These are phyloP conservation scores for Aspergillus melleus DNA, from an alignment of 2,329 filamentous ascomycete species.

Conservation along the genomic window DNA sequence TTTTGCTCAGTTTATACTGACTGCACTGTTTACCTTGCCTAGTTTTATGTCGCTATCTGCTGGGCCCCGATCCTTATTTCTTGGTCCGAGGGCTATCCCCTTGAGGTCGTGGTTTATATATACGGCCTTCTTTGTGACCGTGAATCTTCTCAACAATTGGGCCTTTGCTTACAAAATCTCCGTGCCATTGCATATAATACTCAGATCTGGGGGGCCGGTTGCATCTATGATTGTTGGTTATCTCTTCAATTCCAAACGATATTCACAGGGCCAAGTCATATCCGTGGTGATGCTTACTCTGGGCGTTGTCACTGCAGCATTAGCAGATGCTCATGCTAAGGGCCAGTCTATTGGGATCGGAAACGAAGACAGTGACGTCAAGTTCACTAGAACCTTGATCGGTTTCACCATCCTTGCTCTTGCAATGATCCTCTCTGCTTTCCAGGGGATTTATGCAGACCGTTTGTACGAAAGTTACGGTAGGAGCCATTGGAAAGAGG, in stretches of 20 bases:
- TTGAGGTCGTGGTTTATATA: slow-evolving; percentile 83
- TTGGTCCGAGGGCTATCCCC: slow-evolving; percentile 77
- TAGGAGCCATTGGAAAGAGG: slow-evolving; percentile 83
- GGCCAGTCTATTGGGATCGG: slow-evolving; percentile 43
- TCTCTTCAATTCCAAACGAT: slow-evolving; percentile 74
- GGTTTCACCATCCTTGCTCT: slow-evolving; percentile 82
- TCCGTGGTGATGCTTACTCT: slow-evolving; percentile 81
- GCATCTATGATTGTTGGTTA: slow-evolving; percentile 93
- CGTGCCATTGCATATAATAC: slow-evolving; percentile 93
- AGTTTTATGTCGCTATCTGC: slow-evolving; percentile 67
- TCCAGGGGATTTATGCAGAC: slow-evolving; percentile 95
- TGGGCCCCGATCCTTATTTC: slow-evolving; percentile 65
- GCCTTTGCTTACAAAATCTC: slow-evolving; percentile 97
- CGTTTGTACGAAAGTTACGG: slow-evolving; percentile 83
- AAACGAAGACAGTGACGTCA: slow-evolving; percentile 36
- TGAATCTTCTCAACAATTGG: slow-evolving; percentile 96
- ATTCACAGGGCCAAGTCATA: slow-evolving; percentile 74
- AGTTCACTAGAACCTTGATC: slow-evolving; percentile 45
- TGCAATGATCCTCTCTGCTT: slow-evolving; percentile 85
- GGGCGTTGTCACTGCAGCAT: slow-evolving; percentile 83
- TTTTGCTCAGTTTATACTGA: slow-evolving; percentile 85
- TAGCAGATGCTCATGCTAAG: slow-evolving; percentile 85
- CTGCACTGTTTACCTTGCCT: slow-evolving; percentile 74
- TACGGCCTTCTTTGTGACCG: slow-evolving; percentile 84
- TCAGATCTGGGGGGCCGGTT: slow-evolving; percentile 91